A percentile compares a stretch with the other conserved stretches of the same genome.
phyloP scores from a whole-genome alignment of 176 grass and related monocot species.

The Carex pumila region DNA sequence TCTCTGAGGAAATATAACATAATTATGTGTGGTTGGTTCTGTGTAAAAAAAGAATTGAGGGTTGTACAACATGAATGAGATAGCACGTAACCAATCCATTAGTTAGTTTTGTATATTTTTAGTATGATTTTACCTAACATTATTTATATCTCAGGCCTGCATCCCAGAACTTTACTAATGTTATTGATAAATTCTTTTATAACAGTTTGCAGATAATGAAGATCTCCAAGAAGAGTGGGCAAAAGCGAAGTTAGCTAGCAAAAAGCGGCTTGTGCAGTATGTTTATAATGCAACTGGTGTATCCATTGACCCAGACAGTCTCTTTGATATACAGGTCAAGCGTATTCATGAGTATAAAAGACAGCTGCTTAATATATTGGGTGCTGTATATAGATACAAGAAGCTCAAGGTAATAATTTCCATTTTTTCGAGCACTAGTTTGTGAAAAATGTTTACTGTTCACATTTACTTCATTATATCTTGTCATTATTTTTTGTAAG shows the following conservation, averaged over 20 bases:
- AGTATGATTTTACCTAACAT: background rate
- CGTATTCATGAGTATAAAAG: constrained; percentile 57
- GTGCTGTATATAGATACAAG: constrained; percentile 50
- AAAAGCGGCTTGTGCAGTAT: constrained; percentile 35
- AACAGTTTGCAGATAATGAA: constrained; percentile 46
- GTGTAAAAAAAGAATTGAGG: background rate
- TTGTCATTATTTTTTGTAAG: background rate
- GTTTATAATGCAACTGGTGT: constrained; percentile 41
- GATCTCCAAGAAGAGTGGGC: constrained; percentile 47
- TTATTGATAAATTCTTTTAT: background rate
- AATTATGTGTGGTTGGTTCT: background rate
- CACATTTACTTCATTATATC: background rate
- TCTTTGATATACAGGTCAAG: constrained; percentile 54
- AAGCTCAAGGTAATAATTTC: constrained; percentile 39
- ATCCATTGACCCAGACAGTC: constrained; percentile 38
- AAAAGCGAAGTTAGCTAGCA: constrained; percentile 39
- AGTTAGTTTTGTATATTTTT: background rate
- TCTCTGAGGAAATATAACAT: background rate
- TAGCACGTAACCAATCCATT: background rate
- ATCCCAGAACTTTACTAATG: background rate
- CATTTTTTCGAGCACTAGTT: background rate
- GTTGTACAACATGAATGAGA: background rate
- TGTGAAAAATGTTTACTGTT: background rate
- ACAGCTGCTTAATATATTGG: constrained; percentile 48
- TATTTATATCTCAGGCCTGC: background rate